phyloP scores from a whole-genome alignment of 2,329 filamentous ascomycete species.

The Tolypocladium pustulatum region DNA sequence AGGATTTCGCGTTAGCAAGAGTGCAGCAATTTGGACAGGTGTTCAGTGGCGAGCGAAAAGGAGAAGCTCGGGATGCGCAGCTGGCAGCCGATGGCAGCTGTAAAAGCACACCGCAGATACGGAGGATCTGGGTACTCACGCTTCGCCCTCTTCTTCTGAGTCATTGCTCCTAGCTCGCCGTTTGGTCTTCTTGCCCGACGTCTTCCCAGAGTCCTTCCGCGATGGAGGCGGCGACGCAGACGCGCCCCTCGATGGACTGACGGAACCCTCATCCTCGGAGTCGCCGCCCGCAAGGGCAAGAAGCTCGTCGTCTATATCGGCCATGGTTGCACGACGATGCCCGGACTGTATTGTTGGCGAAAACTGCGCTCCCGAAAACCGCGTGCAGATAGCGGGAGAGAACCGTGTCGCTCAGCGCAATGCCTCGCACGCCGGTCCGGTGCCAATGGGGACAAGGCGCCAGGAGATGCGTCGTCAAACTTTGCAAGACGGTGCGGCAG shows the following conservation, averaged over 20 bases:
- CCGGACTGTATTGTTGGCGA: neutral
- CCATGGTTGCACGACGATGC: conserved; percentile 45
- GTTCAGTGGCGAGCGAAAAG: neutral
- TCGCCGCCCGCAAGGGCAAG: conserved; percentile 82
- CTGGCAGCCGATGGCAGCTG: neutral
- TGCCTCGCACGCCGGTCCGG: neutral
- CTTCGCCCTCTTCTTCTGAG: conserved; percentile 54
- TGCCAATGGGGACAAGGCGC: neutral
- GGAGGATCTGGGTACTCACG: conserved; percentile 19
- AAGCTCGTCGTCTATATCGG: conserved; percentile 86
- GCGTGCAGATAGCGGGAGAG: neutral
- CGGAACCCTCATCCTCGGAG: conserved; percentile 47
- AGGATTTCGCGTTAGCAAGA: conserved; percentile 3
- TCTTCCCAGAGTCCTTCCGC: conserved; percentile 19
- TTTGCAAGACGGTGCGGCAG: neutral
- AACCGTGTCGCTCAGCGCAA: neutral
- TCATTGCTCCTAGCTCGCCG: conserved; percentile 30
- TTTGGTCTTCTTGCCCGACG: conserved; percentile 33
- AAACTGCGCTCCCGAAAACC: neutral
- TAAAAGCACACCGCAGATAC: neutral
- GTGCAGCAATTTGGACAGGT: neutral
- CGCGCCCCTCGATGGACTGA: conserved; percentile 42
- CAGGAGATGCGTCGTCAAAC: neutral
- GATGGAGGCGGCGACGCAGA: conserved; percentile 40
- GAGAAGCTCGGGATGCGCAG: neutral